Conservation (phyloP, 225 moss, liverwort and hornwort species). For the Neckera pumila region DNA sequence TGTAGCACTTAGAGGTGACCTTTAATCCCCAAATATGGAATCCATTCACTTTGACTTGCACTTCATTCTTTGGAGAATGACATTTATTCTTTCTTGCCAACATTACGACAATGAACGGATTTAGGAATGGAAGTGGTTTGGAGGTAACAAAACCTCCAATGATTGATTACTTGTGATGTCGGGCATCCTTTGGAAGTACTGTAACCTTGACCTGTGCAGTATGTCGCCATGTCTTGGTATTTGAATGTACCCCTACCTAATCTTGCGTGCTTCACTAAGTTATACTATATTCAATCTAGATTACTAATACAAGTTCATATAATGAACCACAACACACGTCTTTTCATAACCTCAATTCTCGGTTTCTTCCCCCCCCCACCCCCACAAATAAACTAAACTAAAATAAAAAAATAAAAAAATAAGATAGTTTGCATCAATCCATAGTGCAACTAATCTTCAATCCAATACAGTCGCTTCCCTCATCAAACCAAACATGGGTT, state of each 20-base stretch:
- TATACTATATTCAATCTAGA: background rate
- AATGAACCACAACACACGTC: background rate
- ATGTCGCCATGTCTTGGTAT: background rate
- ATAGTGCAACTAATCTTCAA: background rate
- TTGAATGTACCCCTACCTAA: background rate
- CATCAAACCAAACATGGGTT: no score
- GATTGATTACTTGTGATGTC: background rate
- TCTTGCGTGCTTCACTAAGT: fast-evolving
- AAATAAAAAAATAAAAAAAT: no score
- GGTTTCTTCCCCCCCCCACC: no score
- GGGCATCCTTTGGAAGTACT: background rate
- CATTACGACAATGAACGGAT: background rate
- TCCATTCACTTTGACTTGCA: background rate
- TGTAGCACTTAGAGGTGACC: background rate
- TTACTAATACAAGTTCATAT: fast-evolving
- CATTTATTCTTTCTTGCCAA: background rate
- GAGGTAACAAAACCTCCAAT: fast-evolving
- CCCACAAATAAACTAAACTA: no score
- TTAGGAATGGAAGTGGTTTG: background rate
- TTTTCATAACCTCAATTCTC: fast-evolving
- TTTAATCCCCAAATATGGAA: background rate
- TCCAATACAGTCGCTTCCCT: background rate
- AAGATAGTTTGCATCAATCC: background rate
- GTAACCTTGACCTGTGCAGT: background rate
- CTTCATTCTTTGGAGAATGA: fast-evolving